Percentiles rank a stretch among this genome's conserved stretches.
Evolutionary conservation across 2,329 filamentous ascomycete genomes (phyloP).

Genomic region (Curvularia lunata): DNA sequence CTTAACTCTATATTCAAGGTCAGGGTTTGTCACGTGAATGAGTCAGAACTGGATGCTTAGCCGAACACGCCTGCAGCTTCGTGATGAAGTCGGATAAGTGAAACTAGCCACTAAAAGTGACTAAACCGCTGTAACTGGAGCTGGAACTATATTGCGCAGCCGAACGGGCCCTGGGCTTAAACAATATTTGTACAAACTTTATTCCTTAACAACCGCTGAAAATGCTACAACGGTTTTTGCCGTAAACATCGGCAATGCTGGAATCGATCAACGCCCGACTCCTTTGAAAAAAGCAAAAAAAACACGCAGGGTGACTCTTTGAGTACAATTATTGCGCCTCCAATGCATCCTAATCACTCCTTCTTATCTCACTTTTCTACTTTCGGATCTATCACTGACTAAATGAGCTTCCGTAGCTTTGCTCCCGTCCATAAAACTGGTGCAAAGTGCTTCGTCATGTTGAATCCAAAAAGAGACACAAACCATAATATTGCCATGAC

Average conservation of each 20-base stretch:
- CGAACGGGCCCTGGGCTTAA: too few species aligned
- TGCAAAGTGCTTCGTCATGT: constrained; percentile 58
- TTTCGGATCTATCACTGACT: neutral
- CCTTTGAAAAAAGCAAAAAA: neutral
- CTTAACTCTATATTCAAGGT: too few species aligned
- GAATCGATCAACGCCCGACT: neutral
- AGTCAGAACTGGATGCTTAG: too few species aligned
- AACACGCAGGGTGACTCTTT: neutral
- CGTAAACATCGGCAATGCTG: neutral
- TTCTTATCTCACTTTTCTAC: neutral
- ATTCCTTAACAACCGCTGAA: neutral
- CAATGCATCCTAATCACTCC: neutral
- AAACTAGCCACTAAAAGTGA: too few species aligned
- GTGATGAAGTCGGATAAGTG: too few species aligned
- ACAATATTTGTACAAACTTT: neutral
- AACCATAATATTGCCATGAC: constrained; percentile 66
- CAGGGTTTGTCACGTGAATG: too few species aligned
- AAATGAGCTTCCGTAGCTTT: constrained; percentile 51
- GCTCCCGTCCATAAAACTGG: constrained; percentile 59
- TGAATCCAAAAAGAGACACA: constrained; percentile 58
- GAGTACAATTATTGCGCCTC: neutral
- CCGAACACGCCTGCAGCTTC: too few species aligned
- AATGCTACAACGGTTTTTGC: neutral
- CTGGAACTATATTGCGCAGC: too few species aligned
- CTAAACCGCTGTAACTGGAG: too few species aligned